Percentiles rank a stretch among this genome's conserved stretches.
These are phyloP conservation scores for Syncephalastrum contaminatum DNA, from an alignment of 371 early-diverging fungal genomes.

Conservation along the genomic window DNA sequence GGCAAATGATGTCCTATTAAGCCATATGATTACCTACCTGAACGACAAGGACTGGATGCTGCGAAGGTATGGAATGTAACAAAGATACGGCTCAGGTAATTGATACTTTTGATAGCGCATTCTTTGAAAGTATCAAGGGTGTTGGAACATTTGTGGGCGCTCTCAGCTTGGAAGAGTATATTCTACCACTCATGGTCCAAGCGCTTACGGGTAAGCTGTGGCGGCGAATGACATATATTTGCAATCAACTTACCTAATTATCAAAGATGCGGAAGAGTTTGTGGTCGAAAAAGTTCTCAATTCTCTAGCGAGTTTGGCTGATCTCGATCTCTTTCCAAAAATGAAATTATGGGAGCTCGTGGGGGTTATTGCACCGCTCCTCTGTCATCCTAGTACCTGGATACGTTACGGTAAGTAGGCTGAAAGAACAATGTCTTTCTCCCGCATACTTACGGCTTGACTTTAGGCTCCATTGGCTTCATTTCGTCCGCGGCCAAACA, in stretches of 20 bases:
- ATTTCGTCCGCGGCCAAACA: slow-evolving; percentile 65
- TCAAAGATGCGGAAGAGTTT: slow-evolving; percentile 80
- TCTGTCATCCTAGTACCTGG: slow-evolving; percentile 85
- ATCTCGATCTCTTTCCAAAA: slow-evolving; percentile 84
- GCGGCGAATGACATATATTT: background rate
- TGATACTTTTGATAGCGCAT: slow-evolving; percentile 59
- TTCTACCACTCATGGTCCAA: slow-evolving; percentile 92
- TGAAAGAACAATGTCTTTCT: too few species aligned
- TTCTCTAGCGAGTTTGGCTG: slow-evolving; percentile 77
- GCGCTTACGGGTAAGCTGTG: slow-evolving; percentile 70
- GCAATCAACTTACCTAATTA: background rate
- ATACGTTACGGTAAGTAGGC: slow-evolving; percentile 63
- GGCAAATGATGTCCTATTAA: slow-evolving; percentile 81
- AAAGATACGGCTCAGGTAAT: background rate
- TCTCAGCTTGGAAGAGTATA: slow-evolving; percentile 85
- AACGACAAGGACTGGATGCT: slow-evolving; percentile 93
- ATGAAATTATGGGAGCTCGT: slow-evolving; percentile 75
- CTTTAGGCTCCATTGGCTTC: slow-evolving; percentile 71
- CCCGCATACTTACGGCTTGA: background rate
- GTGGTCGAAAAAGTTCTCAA: slow-evolving; percentile 88
- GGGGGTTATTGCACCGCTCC: slow-evolving; percentile 65
- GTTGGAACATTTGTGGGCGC: slow-evolving; percentile 88
- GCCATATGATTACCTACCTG: slow-evolving; percentile 93
- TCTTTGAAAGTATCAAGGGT: slow-evolving; percentile 89
- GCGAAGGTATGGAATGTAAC: slow-evolving; percentile 55